A percentile compares a stretch with the other conserved stretches of the same genome.
phyloP scores from a whole-genome alignment of 2,329 filamentous ascomycete species.

The Sporothrix humicola region DNA sequence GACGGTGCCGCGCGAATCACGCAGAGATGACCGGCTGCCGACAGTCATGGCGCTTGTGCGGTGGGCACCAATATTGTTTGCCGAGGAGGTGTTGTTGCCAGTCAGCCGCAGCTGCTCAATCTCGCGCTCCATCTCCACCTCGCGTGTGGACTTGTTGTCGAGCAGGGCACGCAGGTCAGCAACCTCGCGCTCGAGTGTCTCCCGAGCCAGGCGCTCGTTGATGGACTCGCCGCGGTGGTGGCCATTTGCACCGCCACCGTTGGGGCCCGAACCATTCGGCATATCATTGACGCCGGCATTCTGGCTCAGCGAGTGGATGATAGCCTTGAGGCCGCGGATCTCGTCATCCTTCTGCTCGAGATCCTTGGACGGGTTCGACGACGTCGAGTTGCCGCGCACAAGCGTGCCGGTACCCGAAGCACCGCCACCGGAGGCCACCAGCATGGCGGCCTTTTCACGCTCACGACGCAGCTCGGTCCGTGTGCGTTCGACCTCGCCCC shows the following conservation, averaged over 20 bases:
- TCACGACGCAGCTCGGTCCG: constrained; percentile 86
- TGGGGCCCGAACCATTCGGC: constrained; percentile 40
- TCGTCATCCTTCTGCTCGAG: constrained; percentile 95
- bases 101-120: constrained; percentile 67
- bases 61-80: constrained; percentile 43
- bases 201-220: constrained; percentile 64
- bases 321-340: constrained; percentile 94
- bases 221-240: constrained; percentile 57
- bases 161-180: constrained; percentile 75
- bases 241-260: constrained; percentile 23
- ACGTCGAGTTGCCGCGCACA: neutral
- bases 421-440: constrained; percentile 43
- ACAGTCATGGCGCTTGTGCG: constrained; percentile 59
- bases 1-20: constrained; percentile 71
- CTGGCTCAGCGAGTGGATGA: constrained; percentile 92
- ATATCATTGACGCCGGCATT: constrained; percentile 59
- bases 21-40: constrained; percentile 61
- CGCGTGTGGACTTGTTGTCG: constrained; percentile 73
- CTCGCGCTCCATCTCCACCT: constrained; percentile 87
- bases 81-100: constrained; percentile 43
- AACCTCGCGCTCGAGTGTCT: constrained; percentile 80
- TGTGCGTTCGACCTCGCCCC: constrained; percentile 92
- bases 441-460: constrained; percentile 75
- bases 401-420: constrained; percentile 30
- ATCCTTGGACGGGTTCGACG: constrained; percentile 61